These are phyloP conservation scores for Colletotrichum tabaci DNA, from an alignment of 2,329 filamentous ascomycete genomes.

Conservation along the genomic window DNA sequence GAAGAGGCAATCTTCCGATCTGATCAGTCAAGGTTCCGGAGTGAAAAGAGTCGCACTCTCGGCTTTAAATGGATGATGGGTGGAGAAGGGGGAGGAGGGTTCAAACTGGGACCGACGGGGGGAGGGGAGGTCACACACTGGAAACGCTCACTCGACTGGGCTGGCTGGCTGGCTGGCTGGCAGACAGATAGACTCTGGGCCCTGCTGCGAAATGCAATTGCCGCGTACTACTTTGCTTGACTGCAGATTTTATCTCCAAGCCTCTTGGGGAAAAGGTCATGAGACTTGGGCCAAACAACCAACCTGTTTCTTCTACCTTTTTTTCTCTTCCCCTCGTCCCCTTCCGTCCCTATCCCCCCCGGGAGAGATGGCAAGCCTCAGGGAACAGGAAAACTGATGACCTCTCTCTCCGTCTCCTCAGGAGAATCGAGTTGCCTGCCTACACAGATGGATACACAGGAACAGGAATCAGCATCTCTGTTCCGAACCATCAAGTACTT, in stretches of 20 bases:
- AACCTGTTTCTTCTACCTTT: too few relatives aligned
- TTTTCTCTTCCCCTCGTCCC: too few relatives aligned
- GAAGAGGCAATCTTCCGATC: constrained; percentile 38
- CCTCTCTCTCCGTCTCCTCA: background rate
- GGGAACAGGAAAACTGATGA: too few relatives aligned
- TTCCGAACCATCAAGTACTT: too few relatives aligned
- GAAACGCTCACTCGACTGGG: background rate
- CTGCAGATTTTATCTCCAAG: background rate
- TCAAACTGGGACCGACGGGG: background rate
- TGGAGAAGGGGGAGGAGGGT: too few relatives aligned
- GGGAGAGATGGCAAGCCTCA: too few relatives aligned
- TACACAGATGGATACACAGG: background rate
- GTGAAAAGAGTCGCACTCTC: background rate
- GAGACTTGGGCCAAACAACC: constrained; percentile 1
- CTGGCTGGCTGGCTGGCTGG: too few relatives aligned
- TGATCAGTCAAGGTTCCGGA: constrained; percentile 29
- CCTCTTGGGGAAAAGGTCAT: constrained; percentile 3
- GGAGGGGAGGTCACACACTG: background rate
- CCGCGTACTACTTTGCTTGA: background rate
- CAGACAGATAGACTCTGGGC: too few relatives aligned
- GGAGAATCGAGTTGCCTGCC: constrained; percentile 14
- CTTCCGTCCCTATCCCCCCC: too few relatives aligned
- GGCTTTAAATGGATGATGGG: constrained; percentile 10
- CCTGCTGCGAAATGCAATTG: background rate
- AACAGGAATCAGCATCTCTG: constrained; percentile 7